Evolutionary conservation across 106 monocot species (phyloP).

Genomic region (Chionographis japonica): DNA sequence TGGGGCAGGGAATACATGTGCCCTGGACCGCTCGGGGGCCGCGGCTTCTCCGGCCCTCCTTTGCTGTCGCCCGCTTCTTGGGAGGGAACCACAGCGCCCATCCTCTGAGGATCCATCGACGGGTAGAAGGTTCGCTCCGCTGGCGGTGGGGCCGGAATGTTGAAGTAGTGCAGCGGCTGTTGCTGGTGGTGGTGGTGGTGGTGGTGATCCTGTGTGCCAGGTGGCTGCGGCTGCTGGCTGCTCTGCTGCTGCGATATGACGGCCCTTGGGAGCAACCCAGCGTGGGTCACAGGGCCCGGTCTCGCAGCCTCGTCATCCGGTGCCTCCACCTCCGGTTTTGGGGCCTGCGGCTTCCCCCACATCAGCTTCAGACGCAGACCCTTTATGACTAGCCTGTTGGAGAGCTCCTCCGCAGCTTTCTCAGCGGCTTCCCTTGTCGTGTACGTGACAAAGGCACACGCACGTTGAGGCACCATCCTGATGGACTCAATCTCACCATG

Average conservation of each 20-base stretch:
- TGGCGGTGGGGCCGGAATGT: slow-evolving; percentile 57
- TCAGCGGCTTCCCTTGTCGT: slow-evolving; percentile 88
- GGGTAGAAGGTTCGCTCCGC: slow-evolving; percentile 68
- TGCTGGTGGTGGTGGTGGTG: slow-evolving; percentile 34
- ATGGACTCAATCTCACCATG: slow-evolving; percentile 95
- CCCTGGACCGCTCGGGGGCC: slow-evolving; percentile 28
- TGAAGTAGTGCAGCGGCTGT: slow-evolving; percentile 53
- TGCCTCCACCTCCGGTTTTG: slow-evolving; percentile 37
- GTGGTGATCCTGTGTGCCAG: slow-evolving; percentile 36
- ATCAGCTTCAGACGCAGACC: slow-evolving; percentile 88
- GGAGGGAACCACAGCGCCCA: slow-evolving; percentile 72
- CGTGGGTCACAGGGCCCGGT: slow-evolving; percentile 51
- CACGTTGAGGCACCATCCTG: slow-evolving; percentile 82
- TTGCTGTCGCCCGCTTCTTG: slow-evolving; percentile 46
- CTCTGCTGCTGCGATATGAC: slow-evolving; percentile 78
- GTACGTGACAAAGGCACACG: slow-evolving; percentile 94
- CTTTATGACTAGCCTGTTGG: slow-evolving; percentile 91
- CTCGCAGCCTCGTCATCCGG: slow-evolving; percentile 39
- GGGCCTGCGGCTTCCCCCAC: slow-evolving; percentile 91
- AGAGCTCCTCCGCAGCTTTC: slow-evolving; percentile 88
- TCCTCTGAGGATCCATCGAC: slow-evolving; percentile 97
- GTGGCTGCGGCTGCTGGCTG: slow-evolving; percentile 48
- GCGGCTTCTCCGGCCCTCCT: slow-evolving; percentile 20
- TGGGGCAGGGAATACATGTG: slow-evolving; percentile 18
- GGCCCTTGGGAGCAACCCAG: slow-evolving; percentile 77